Base-by-base conservation (phyloP, 1,284 basidiomycete genomes). In the Erythrobasidium hasegawianum region DNA sequence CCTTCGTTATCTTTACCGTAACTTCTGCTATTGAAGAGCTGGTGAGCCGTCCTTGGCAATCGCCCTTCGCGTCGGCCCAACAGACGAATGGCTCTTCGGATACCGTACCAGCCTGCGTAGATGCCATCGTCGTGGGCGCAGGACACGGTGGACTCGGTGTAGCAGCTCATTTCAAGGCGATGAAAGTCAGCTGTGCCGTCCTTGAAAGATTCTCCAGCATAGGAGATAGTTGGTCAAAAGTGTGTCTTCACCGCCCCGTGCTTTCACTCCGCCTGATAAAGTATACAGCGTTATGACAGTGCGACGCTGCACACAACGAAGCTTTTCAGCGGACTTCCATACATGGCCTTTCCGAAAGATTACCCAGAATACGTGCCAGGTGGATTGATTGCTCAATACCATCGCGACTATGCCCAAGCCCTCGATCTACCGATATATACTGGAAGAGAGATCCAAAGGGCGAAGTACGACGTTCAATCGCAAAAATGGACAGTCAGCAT, bases 1-100 rank as follows among this genome's bases (percentile, higher is more conserved):
- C 57, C 16, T n/a, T 65, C 55, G 58, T 57, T 47, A 39, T 65
- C 4, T 65, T 65, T 47, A 65, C 62, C 18, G 47, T 45, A 4
- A 65, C 55, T 11, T 57, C 62, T 38, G 40, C 62, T 16, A 22
- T 65, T 13, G 16, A 58, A 14, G 55, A 50, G 13, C 29, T 65
- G n/a, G 55, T 57, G 22, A 29, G 20, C 20, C 29, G 55, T 10
- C 62, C 62, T 11, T 65, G 62, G 62, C 16, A 20, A 40, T 43
- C 53, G 20, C 52, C 45, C 18, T 33, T 53, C 13, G 43, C 40
- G 20, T 16, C n/a, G 3, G 11, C 50, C 29, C 29, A 38, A 3
- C 53, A 54, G 1, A 27, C 40, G 22, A 57, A 47, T 14, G 54
- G 29, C 11, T 18, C 43, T 8, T n/a, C 43, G 52, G 24, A 29